Percentiles rank a stretch among this genome's conserved stretches.
Evolutionary conservation across 2,329 filamentous ascomycete genomes (phyloP).

Genomic region (Botryosphaeria dothidea): DNA sequence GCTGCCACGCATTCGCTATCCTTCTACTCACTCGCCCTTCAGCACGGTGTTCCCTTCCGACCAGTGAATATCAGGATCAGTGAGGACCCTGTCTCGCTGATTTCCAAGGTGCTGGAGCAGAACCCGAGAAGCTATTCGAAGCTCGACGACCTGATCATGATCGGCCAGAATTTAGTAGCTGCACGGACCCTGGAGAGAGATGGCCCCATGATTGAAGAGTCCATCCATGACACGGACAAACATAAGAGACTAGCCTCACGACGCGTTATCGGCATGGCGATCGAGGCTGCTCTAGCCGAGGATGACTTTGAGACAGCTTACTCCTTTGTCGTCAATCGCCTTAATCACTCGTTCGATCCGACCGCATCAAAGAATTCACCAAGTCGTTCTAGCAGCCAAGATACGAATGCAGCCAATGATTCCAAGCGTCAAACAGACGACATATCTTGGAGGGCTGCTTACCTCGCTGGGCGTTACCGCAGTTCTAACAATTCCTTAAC

Average conservation of each 20-base stretch:
- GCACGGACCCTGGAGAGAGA: constrained; percentile 48
- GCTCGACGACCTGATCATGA: constrained; percentile 69
- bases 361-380: background rate
- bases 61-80: constrained; percentile 78
- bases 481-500: constrained; percentile 27
- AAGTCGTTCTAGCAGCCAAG: background rate
- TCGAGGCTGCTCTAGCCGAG: constrained; percentile 73
- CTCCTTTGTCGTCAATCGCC: constrained; percentile 74
- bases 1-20: constrained; percentile 73
- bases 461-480: constrained; percentile 75
- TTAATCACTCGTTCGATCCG: constrained; percentile 36
- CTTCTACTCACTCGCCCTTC: constrained; percentile 74
- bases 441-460: constrained; percentile 76
- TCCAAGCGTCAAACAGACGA: constrained; percentile 53
- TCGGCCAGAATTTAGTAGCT: constrained; percentile 67
- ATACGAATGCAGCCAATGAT: background rate
- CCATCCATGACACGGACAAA: constrained; percentile 21
- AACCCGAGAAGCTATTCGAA: constrained; percentile 74
- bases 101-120: constrained; percentile 73
- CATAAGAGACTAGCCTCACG: constrained; percentile 55
- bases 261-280: constrained; percentile 76
- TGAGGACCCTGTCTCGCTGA: constrained; percentile 70
- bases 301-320: constrained; percentile 86
- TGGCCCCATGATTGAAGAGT: constrained; percentile 26
- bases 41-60: constrained; percentile 77